These are phyloP conservation scores for Penicillium ochrochloron DNA, from an alignment of 495 filamentous ascomycete species.

Conservation along the genomic window DNA sequence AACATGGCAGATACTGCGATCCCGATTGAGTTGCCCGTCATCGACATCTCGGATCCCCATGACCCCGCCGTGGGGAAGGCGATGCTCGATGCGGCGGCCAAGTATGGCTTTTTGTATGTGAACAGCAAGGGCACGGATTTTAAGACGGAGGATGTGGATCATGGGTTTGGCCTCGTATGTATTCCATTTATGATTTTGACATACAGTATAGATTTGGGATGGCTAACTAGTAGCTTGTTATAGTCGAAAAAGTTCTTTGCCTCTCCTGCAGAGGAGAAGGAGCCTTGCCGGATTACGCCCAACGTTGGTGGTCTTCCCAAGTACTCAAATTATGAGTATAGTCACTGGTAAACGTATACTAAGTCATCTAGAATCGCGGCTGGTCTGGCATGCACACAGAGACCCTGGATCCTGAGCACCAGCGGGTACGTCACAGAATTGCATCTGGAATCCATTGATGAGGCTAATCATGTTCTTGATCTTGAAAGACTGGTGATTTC, in stretches of 20 bases:
- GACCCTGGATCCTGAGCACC: constrained; percentile 81
- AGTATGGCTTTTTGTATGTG: constrained; percentile 89
- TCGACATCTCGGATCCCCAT: constrained; percentile 69
- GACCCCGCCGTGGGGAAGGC: constrained; percentile 64
- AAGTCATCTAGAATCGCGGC: constrained; percentile 67
- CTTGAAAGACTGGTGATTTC: constrained; percentile 77
- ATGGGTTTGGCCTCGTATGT: constrained; percentile 73
- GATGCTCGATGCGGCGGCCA: constrained; percentile 77
- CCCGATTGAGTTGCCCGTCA: constrained; percentile 71
- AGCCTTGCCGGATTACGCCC: constrained; percentile 69
- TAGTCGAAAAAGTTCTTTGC: constrained; percentile 82
- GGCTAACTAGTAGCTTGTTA: constrained; percentile 7
- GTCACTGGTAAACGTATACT: too few relatives aligned
- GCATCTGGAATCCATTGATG: neutral
- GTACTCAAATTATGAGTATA: neutral
- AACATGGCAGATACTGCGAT: constrained; percentile 44
- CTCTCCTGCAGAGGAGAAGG: constrained; percentile 72
- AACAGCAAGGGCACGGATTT: constrained; percentile 71
- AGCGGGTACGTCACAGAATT: constrained; percentile 60
- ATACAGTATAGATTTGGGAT: neutral
- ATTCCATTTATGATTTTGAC: neutral
- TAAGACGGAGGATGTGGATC: constrained; percentile 65
- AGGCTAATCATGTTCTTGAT: constrained; percentile 22
- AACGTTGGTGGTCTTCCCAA: constrained; percentile 49
- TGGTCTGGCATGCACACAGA: constrained; percentile 91